Percentiles rank a stretch among this genome's conserved stretches.
Conservation (phyloP, 306 rosid species). For the Ceratonia siliqua region DNA sequence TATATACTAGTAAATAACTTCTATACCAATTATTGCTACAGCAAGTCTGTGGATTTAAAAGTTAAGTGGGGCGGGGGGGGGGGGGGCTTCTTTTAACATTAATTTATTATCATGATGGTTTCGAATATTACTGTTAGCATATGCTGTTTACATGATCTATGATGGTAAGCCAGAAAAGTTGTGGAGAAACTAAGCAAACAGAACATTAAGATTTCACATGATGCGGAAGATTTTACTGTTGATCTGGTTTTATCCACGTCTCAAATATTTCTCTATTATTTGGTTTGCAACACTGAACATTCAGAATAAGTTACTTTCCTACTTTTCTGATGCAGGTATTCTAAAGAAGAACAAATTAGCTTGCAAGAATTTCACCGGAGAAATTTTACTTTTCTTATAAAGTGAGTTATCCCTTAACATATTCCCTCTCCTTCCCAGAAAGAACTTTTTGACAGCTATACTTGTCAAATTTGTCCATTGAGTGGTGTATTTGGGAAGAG, state of each 20-base stretch:
- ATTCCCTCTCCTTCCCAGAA: not conserved
- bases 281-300: not conserved
- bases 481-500: not conserved
- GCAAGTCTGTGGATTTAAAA: not conserved
- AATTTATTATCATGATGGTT: not conserved
- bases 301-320: not conserved
- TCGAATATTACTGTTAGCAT: not conserved
- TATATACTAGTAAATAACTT: not conserved
- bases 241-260: not conserved
- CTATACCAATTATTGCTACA: not conserved
- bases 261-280: not conserved
- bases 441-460: not conserved
- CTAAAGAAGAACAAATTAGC: constrained; percentile 84
- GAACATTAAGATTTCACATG: not conserved
- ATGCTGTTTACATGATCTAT: constrained; percentile 15
- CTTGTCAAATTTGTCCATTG: not conserved
- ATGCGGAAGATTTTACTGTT: not conserved
- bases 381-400: constrained; percentile 77
- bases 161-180: not conserved
- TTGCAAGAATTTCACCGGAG: constrained; percentile 51
- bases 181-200: not conserved
- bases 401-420: constrained; percentile 55
- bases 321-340: constrained; percentile 60
- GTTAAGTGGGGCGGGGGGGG: not conserved
- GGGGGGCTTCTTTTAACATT: not conserved